phyloP scores from a whole-genome alignment of 2,329 filamentous ascomycete species.

The Bipolaris gigantea region DNA sequence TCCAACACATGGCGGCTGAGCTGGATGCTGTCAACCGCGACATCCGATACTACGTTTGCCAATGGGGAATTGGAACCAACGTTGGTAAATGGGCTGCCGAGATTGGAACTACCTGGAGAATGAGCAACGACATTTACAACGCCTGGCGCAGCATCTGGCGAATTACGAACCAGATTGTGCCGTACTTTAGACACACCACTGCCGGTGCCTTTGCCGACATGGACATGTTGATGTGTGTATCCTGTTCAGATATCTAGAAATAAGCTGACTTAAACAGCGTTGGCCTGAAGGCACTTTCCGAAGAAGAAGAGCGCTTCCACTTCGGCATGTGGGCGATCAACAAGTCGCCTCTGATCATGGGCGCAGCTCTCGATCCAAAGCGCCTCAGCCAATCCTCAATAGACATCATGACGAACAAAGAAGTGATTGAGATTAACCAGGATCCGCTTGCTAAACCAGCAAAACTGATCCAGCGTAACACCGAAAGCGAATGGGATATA shows the following conservation, averaged over 20 bases:
- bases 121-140: conserved; percentile 42
- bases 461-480: conserved; percentile 49
- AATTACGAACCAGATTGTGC: conserved; percentile 39
- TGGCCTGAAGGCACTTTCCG: conserved; percentile 43
- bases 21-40: conserved; percentile 34
- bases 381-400: conserved; percentile 27
- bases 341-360: conserved; percentile 51
- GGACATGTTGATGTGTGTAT: conserved; percentile 49
- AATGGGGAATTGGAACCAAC: conserved; percentile 45
- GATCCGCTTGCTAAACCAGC: conserved; percentile 58
- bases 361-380: conserved; percentile 41
- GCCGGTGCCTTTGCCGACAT: conserved; percentile 42
- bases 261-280: conserved; percentile 23
- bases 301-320: conserved; percentile 48
- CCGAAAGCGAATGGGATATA: conserved; percentile 44
- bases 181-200: conserved; percentile 33
- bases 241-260: not conserved
- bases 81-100: conserved; percentile 40
- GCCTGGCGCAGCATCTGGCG: conserved; percentile 40
- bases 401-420: conserved; percentile 51
- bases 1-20: conserved; percentile 33
- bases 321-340: conserved; percentile 53
- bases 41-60: conserved; percentile 43
- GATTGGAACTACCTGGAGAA: conserved; percentile 44
- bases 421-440: conserved; percentile 62